Evolutionary conservation across 2,329 filamentous ascomycete genomes (phyloP), one percentile per base, ranked within the genome.

Genomic region (Ascochyta koolunga): DNA sequence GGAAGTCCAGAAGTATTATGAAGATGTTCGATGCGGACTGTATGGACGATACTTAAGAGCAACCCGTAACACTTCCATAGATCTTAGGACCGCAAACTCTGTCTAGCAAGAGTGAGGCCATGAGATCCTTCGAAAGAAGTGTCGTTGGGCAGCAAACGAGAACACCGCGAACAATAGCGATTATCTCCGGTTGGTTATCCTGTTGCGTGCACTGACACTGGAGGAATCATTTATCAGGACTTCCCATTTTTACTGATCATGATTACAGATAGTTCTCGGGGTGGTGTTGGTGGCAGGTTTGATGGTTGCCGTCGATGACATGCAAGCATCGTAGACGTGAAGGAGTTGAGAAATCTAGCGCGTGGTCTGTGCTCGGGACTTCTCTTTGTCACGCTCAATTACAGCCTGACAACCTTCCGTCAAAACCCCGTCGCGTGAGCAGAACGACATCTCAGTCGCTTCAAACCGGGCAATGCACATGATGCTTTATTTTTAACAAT

Each of bases 341-440:
- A 44, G 35, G 21, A 39, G 11, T 11, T 7, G 10, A 18, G 25
- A 16, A 24, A 11, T 25, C 24, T 44, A 48, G 39, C 37, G 44
- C 35, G 10, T 35, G 45, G 51, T 50, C 51, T 45, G 51, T 49
- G 51, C 51, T 13, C 13, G 18, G 11, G 45, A 15, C 9, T 8
- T 15, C 7, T 32, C 6, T 7, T 21, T 27, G 29, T 54, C 51
- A 54, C 45, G 51, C 29, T 35, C 35, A 21, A 10, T 8, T n/a
- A 32, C 45, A 21, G 38, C 51, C 44, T 49, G 51, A 49, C 35
- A 18, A 19, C 5, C 19, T 39, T 13, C 21, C 39, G 36, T 18
- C 39, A n/a, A 27, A 16, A 19, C 19, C 32, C 8, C 15, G 33
- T 31, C 51, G 45, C 40, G 40, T 49, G 51, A 43, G 40, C 33